A percentile compares a stretch with the other conserved stretches of the same genome.
Conservation (phyloP, 441 rosid species). For the Viola pubescens region DNA sequence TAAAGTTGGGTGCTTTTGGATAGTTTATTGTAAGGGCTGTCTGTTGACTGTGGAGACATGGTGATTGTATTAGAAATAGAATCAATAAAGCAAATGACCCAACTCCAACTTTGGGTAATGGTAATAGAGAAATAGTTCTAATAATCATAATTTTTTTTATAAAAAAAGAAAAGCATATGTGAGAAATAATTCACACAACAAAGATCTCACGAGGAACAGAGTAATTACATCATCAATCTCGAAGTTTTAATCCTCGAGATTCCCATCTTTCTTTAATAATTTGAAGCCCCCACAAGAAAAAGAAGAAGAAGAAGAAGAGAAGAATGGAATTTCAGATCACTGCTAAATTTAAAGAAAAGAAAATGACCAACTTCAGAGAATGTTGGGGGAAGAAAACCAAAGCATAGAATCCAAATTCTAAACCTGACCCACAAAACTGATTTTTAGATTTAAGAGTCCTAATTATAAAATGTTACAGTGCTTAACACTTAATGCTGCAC, state of each 20-base stretch:
- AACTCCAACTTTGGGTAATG: conserved; percentile 7
- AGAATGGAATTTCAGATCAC: conserved; percentile 18
- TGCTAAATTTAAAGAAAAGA: conserved; percentile 4
- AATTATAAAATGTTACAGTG: conserved; percentile 17
- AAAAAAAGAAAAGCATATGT: conserved; percentile 3
- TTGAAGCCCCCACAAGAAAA: background rate
- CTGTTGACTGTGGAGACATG: conserved; percentile 44
- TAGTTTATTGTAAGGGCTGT: conserved; percentile 29
- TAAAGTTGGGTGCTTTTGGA: conserved; percentile 42
- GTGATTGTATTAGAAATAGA: conserved; percentile 12
- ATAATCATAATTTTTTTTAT: background rate
- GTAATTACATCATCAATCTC: conserved; percentile 32
- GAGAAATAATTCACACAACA: conserved; percentile 29
- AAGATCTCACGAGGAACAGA: conserved; percentile 26
- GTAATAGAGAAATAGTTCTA: background rate
- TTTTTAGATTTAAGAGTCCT: conserved; percentile 5
- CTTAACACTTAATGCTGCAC: conserved; percentile 29
- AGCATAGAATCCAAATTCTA: conserved; percentile 16
- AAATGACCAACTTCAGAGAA: conserved; percentile 28
- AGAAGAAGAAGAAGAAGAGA: conserved; percentile 3
- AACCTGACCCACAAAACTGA: conserved; percentile 15
- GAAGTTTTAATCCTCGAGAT: conserved; percentile 35
- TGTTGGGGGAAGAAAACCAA: conserved; percentile 36
- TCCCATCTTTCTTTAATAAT: conserved; percentile 24
- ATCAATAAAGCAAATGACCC: conserved; percentile 24